phyloP scores from a whole-genome alignment of 495 filamentous ascomycete genomes.

The Trichocladium uniseriatum region DNA sequence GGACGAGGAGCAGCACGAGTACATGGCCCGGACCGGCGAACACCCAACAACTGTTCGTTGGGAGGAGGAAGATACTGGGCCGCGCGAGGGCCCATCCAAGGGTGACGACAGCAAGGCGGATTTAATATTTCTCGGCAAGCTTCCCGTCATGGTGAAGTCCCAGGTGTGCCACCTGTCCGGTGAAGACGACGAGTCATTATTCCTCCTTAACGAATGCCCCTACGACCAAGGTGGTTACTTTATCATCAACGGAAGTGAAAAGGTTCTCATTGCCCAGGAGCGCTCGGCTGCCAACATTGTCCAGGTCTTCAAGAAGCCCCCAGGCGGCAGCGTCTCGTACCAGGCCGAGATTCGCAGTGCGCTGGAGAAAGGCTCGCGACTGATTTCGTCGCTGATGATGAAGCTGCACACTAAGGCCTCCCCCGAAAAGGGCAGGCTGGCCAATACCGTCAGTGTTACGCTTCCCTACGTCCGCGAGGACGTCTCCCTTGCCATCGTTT shows the following conservation, averaged over 20 bases:
- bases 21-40: constrained; percentile 38
- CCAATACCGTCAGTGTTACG: constrained; percentile 78
- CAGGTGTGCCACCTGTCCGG: constrained; percentile 82
- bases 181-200: constrained; percentile 69
- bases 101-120: constrained; percentile 32
- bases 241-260: constrained; percentile 98
- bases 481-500: constrained; percentile 87
- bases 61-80: constrained; percentile 43
- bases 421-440: constrained; percentile 63
- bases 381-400: constrained; percentile 82
- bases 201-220: constrained; percentile 85
- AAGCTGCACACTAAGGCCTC: constrained; percentile 82
- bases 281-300: constrained; percentile 96
- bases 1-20: constrained; percentile 49
- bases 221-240: constrained; percentile 98
- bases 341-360: constrained; percentile 94
- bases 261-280: constrained; percentile 96
- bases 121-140: constrained; percentile 75
- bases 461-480: constrained; percentile 90
- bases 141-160: constrained; percentile 96
- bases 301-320: constrained; percentile 95
- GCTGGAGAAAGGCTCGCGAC: constrained; percentile 86
- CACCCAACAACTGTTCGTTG: constrained; percentile 47
- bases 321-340: constrained; percentile 77
- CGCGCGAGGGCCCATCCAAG: constrained; percentile 31